These are phyloP conservation scores for Gastrolobium villosum DNA, from an alignment of 306 rosid genomes.

Conservation along the genomic window DNA sequence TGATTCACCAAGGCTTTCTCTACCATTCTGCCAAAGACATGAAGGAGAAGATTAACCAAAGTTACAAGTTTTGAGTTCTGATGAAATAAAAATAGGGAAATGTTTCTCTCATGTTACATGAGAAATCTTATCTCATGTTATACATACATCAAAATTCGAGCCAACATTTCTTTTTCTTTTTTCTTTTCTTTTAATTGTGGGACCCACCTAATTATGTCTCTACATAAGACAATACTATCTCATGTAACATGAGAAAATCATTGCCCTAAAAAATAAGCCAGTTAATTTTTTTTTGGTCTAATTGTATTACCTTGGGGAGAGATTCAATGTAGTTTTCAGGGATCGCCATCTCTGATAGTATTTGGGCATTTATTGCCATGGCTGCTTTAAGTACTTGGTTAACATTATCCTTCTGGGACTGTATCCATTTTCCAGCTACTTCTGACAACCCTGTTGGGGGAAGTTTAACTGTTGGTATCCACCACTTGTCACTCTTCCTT, in stretches of 20 bases:
- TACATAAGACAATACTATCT: no score
- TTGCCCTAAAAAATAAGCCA: background rate
- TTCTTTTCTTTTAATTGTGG: no score
- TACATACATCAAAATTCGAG: no score
- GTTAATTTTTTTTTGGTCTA: background rate
- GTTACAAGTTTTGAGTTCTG: constrained; percentile 15
- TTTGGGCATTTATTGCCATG: constrained; percentile 96
- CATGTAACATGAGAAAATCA: no score
- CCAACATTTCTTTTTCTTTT: no score
- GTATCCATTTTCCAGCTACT: constrained; percentile 70
- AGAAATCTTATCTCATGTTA: no score
- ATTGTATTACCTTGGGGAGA: constrained; percentile 80
- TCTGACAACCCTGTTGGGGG: constrained; percentile 79
- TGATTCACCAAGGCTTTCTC: constrained; percentile 83
- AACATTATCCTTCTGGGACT: constrained; percentile 71
- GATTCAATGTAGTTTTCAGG: constrained; percentile 91
- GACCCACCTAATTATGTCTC: no score
- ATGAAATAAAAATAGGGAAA: no score
- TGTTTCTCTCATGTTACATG: no score
- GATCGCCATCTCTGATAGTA: constrained; percentile 78
- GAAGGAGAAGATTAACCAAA: constrained; percentile 32
- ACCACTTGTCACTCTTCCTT: constrained; percentile 87
- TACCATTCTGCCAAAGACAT: constrained; percentile 72
- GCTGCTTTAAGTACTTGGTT: constrained; percentile 93
- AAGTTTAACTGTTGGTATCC: constrained; percentile 84